Percentiles rank a stretch among this genome's conserved stretches.
phyloP scores from a whole-genome alignment of 1,284 basidiomycete genomes.

The Veloboletus limbatus region DNA sequence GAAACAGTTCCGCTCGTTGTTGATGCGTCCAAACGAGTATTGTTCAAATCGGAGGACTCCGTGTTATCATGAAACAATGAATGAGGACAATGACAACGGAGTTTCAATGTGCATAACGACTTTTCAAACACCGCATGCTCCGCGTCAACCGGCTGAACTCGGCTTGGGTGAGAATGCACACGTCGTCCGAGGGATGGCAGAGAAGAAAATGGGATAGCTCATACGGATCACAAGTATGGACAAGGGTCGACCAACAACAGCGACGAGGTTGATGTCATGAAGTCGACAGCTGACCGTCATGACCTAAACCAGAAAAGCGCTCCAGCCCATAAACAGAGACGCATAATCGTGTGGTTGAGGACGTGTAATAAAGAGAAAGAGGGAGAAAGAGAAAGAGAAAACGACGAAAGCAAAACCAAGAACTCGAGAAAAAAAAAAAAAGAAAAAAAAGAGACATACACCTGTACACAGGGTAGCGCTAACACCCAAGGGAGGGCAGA shows the following conservation, averaged over 20 bases:
- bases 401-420: constrained; percentile 28
- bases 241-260: constrained; percentile 5
- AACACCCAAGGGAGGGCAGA: constrained; percentile 9
- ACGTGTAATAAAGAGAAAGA: constrained; percentile 10
- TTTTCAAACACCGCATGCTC: no score
- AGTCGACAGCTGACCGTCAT: constrained; percentile 1
- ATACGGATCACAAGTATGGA: constrained; percentile 6
- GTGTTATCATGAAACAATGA: no score
- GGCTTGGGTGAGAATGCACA: no score
- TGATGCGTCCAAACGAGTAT: no score
- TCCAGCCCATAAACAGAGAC: constrained; percentile 17
- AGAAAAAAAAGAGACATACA: constrained; percentile 20
- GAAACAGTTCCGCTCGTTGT: no score
- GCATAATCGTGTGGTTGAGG: constrained; percentile 9
- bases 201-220: constrained; percentile 6
- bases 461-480: constrained; percentile 19
- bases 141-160: no score
- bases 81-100: no score
- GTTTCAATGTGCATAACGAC: no score
- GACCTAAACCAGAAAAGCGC: constrained; percentile 9
- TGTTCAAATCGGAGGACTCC: no score
- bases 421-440: no score
- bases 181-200: no score
- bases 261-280: constrained; percentile 6
- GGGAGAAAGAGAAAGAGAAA: neutral